phyloP scores from a whole-genome alignment of 345 rosid genomes.

The Ailanthus altissimus region DNA sequence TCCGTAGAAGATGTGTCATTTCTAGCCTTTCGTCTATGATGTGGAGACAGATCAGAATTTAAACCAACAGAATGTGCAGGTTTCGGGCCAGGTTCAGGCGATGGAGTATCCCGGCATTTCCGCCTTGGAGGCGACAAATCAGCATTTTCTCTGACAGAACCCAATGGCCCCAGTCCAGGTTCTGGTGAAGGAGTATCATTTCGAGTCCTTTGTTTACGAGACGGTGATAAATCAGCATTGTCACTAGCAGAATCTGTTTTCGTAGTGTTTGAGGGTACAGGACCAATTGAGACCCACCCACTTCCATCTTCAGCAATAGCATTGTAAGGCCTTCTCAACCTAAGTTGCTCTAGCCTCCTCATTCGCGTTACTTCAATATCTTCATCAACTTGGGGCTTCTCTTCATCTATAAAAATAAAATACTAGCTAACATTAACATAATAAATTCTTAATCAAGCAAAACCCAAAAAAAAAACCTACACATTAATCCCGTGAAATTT shows the following conservation, averaged over 20 bases:
- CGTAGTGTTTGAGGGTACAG: slow-evolving; percentile 14
- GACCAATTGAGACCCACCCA: slow-evolving; percentile 72
- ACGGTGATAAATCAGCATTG: slow-evolving; percentile 55
- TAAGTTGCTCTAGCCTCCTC: slow-evolving; percentile 76
- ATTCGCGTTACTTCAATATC: slow-evolving; percentile 88
- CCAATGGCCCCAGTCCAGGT: slow-evolving; percentile 26
- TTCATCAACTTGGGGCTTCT: slow-evolving; percentile 70
- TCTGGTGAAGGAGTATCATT: slow-evolving; percentile 67
- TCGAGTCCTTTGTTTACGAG: slow-evolving; percentile 45
- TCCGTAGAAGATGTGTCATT: slow-evolving; percentile 66
- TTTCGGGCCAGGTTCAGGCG: slow-evolving; percentile 25
- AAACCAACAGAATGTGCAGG: slow-evolving; percentile 8
- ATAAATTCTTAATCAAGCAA: slow-evolving; percentile 7
- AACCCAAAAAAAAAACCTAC: not conserved
- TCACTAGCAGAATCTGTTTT: slow-evolving; percentile 36
- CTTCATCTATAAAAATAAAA: slow-evolving; percentile 51
- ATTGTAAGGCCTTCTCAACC: slow-evolving; percentile 53
- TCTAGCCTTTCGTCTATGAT: slow-evolving; percentile 43
- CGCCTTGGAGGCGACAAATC: slow-evolving; percentile 58
- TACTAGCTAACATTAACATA: not conserved
- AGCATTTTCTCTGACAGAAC: slow-evolving; percentile 30
- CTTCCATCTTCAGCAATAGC: slow-evolving; percentile 93
- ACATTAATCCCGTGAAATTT: not conserved
- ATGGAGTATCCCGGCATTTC: slow-evolving; percentile 43
- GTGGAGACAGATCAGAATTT: slow-evolving; percentile 65